Evolutionary conservation across 352 stramenopile species (phyloP).

Genomic region (Pythium brachiatum): DNA sequence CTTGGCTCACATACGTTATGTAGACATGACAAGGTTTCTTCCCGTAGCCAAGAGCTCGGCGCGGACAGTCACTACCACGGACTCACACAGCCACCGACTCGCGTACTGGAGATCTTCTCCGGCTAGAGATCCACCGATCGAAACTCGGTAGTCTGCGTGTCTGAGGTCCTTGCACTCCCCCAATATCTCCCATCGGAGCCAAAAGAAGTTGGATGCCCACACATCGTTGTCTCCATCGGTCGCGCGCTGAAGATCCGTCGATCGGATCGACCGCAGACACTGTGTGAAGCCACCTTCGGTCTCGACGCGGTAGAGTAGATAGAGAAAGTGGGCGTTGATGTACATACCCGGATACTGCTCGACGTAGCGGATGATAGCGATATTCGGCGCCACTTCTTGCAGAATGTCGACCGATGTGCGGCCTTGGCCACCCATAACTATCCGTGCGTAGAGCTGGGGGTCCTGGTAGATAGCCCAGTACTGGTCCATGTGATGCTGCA

Average conservation of each 20-base stretch:
- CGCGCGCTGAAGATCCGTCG: background rate
- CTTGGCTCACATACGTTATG: too few species aligned
- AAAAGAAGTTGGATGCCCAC: conserved; percentile 12
- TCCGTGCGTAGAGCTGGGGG: background rate
- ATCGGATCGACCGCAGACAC: background rate
- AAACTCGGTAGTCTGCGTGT: conserved; percentile 1
- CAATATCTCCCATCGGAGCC: conserved; percentile 6
- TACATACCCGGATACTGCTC: conserved; percentile 12
- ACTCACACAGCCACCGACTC: background rate
- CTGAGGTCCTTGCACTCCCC: background rate
- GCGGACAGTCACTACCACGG: too few species aligned
- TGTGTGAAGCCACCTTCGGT: conserved; percentile 12
- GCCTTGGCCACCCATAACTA: background rate
- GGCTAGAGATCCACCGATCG: background rate
- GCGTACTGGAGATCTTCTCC: background rate
- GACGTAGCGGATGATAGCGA: conserved; percentile 14
- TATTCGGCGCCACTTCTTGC: conserved; percentile 10
- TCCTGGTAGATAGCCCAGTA: conserved; percentile 2
- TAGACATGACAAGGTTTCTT: too few species aligned
- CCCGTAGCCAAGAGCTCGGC: too few species aligned
- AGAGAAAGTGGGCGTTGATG: conserved; percentile 10
- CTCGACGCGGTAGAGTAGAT: conserved; percentile 8
- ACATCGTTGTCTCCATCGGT: background rate
- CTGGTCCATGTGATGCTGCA: background rate
- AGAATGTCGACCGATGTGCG: background rate